These are phyloP conservation scores for Echinosophora koreensis DNA, from an alignment of 306 rosid genomes.

Conservation along the genomic window DNA sequence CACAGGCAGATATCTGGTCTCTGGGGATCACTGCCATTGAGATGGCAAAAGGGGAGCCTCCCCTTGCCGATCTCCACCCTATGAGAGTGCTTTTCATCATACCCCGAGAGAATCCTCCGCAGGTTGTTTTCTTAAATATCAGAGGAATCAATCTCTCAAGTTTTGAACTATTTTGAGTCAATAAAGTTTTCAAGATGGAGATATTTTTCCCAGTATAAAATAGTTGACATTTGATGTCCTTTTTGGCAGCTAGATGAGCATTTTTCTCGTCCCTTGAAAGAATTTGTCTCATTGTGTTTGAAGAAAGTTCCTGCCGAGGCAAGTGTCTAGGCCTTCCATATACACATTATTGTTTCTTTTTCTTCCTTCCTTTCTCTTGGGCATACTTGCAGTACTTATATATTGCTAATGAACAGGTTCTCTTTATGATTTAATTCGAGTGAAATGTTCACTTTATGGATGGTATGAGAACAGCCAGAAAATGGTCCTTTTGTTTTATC, in stretches of 20 bases:
- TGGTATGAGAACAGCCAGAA: constrained; percentile 15
- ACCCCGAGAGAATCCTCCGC: constrained; percentile 99
- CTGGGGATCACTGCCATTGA: constrained; percentile 97
- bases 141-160: constrained; percentile 29
- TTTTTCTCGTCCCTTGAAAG: constrained; percentile 95
- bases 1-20: constrained; percentile 99
- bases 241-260: constrained; percentile 94
- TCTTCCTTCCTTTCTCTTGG: constrained; percentile 30
- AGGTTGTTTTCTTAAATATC: constrained; percentile 59
- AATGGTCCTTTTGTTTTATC: constrained; percentile 11
- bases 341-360: constrained; percentile 31
- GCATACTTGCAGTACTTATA: constrained; percentile 23
- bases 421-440: constrained; percentile 27
- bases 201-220: constrained; percentile 31
- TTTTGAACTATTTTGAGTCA: constrained; percentile 26
- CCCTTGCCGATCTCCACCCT: constrained; percentile 98
- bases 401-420: constrained; percentile 30
- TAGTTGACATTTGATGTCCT: constrained; percentile 45
- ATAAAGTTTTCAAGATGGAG: constrained; percentile 33
- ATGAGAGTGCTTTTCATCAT: constrained; percentile 99
- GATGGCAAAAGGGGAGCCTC: constrained; percentile 99
- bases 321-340: constrained; percentile 46
- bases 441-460: constrained; percentile 19
- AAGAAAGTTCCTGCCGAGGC: constrained; percentile 98
- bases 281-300: constrained; percentile 89